Base-by-base conservation (phyloP, 1,284 basidiomycete species). In the Cutaneotrichosporon mucoides region DNA sequence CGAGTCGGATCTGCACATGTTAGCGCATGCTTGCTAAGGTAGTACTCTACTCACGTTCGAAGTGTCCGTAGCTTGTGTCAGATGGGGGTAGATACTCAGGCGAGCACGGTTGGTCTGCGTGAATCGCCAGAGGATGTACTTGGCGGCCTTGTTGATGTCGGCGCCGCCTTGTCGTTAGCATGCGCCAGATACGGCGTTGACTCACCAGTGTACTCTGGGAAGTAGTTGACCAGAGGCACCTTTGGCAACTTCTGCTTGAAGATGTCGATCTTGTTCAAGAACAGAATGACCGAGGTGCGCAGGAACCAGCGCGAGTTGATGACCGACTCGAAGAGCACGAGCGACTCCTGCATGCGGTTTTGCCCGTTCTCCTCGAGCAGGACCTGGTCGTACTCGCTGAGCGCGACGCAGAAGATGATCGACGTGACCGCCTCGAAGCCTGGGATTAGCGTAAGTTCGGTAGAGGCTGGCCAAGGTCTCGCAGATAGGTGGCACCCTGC, bases 271-370 rank as follows among this genome's bases (percentile, higher is more conserved):
- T 96, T 96, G 80, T 95, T 97, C 56, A 96, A 76, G 81, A 95
- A 94, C 13, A 97, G 77, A 67, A 98, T 95, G 61, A 97, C 90
- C 0, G 89, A 92, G 12, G 92, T 94, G 52, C 91, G 84, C 35
- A 92, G 79, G 82, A 99, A 99, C 95, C 95, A 98, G 50, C 92
- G 81, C 13, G 92, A 92, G 79, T 98, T 98, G 81, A 97, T 93
- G 41, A 99, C 90, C 2, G 87, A 89, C 77, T 98, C 93, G 69
- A 99, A 99, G 9, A 99, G 83, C 6, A 92, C 85, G 0, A 99
- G 82, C 0, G 89, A 92, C 76, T 99, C 95, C 16, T 85, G 85
- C 94, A 99, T 97, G 33, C 93, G 89, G 76, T 97, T 98, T 88
- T 94, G 76, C 24, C 77, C 76, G 57, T 75, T 75, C 74, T 89